Evolutionary conservation across 2,329 filamentous ascomycete genomes (phyloP).

Genomic region (Rhynchosporium agropyri): DNA sequence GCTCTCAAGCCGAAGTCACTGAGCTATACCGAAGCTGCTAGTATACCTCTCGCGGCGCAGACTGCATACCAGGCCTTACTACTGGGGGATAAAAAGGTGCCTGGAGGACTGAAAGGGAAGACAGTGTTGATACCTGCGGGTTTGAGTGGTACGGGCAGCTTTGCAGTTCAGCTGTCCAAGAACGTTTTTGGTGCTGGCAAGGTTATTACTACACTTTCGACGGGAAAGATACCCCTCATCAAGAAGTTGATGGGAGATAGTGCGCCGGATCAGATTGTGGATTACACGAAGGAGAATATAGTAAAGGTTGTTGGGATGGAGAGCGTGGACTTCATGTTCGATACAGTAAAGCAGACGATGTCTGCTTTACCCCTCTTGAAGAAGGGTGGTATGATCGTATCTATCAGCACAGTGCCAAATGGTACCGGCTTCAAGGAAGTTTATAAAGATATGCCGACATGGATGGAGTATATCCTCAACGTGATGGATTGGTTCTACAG

Average conservation of each 20-base stretch:
- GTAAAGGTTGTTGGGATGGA: slow-evolving; percentile 40
- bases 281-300: slow-evolving; percentile 45
- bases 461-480: slow-evolving; percentile 39
- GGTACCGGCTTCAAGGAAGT: slow-evolving; percentile 43
- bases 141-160: slow-evolving; percentile 45
- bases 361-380: slow-evolving; percentile 45
- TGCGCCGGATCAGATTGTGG: slow-evolving; percentile 46
- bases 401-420: slow-evolving; percentile 39
- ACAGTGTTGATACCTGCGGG: slow-evolving; percentile 46
- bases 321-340: slow-evolving; percentile 49
- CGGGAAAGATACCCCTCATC: slow-evolving; percentile 46
- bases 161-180: slow-evolving; percentile 50
- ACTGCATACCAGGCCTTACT: slow-evolving; percentile 47
- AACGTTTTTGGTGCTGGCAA: slow-evolving; percentile 48
- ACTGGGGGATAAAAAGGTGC: slow-evolving; percentile 37
- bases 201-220: slow-evolving; percentile 51
- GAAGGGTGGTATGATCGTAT: slow-evolving; percentile 43
- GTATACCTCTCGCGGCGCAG: slow-evolving; percentile 46
- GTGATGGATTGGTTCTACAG: slow-evolving; percentile 41
- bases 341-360: slow-evolving; percentile 46
- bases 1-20: slow-evolving; percentile 46
- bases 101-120: slow-evolving; percentile 47
- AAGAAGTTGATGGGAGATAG: slow-evolving; percentile 45
- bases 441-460: slow-evolving; percentile 37
- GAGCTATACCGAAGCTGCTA: slow-evolving; percentile 46